These are phyloP conservation scores for Dioscorea cayenensis DNA, from an alignment of 116 monocot species.

Conservation along the genomic window DNA sequence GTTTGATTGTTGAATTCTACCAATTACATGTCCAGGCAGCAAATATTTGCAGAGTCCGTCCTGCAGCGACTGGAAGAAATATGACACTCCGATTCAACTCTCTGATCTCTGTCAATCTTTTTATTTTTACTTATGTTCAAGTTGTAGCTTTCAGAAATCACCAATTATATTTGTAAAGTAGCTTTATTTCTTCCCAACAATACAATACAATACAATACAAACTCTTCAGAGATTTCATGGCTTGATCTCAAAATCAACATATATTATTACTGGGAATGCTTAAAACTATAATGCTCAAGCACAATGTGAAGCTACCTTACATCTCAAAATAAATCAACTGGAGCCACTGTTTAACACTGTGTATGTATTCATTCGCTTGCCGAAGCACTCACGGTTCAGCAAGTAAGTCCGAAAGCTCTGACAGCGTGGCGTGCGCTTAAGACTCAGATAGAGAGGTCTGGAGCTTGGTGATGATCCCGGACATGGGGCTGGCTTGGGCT, in stretches of 20 bases:
- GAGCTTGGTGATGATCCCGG: slow-evolving; percentile 39
- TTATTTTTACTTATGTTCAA: not conserved
- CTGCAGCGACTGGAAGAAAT: slow-evolving; percentile 55
- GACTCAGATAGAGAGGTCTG: slow-evolving; percentile 25
- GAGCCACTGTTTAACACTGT: slow-evolving; percentile 40
- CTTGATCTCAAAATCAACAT: not conserved
- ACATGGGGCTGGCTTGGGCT: slow-evolving; percentile 62
- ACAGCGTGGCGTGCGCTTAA: slow-evolving; percentile 21
- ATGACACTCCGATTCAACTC: not conserved
- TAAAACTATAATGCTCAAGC: not conserved
- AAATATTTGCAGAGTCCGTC: slow-evolving; percentile 77
- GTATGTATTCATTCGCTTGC: slow-evolving; percentile 34
- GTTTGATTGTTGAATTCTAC: not conserved
- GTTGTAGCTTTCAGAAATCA: not conserved
- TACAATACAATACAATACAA: not conserved
- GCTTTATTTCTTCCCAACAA: not conserved
- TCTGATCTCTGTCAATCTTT: too few species aligned
- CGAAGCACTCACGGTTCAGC: slow-evolving; percentile 45
- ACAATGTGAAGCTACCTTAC: too few species aligned
- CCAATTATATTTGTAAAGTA: not conserved
- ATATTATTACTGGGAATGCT: too few species aligned
- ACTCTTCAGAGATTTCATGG: not conserved
- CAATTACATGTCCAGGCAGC: slow-evolving; percentile 59
- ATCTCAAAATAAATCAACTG: slow-evolving; percentile 24
- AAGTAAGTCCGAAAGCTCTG: slow-evolving; percentile 27